These are phyloP conservation scores for Emericellopsis cladophorae DNA, from an alignment of 2,329 filamentous ascomycete species.

Conservation along the genomic window DNA sequence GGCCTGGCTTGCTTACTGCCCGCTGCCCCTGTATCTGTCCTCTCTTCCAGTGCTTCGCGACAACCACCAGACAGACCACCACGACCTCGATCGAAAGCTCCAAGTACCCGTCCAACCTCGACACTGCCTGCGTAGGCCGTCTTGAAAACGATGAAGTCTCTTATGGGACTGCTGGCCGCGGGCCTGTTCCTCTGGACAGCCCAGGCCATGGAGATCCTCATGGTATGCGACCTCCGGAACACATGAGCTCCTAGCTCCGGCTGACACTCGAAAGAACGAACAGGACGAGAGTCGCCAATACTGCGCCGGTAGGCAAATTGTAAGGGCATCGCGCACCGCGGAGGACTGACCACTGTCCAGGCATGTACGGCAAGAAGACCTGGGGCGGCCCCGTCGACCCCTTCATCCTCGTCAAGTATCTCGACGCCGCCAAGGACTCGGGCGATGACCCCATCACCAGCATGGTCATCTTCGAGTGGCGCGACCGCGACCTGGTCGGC, in stretches of 20 bases:
- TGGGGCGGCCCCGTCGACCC: constrained; percentile 86
- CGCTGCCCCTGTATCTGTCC: no score
- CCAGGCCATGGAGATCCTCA: constrained; percentile 42
- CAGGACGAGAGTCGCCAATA: constrained; percentile 65
- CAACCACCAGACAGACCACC: neutral
- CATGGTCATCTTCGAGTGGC: constrained; percentile 89
- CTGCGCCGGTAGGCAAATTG: constrained; percentile 47
- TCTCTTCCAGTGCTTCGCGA: no score
- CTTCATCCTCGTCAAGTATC: constrained; percentile 76
- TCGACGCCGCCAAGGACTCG: constrained; percentile 43
- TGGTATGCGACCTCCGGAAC: constrained; percentile 28
- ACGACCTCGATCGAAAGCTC: neutral
- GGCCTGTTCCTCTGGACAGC: constrained; percentile 40
- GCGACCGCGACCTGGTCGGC: constrained; percentile 69
- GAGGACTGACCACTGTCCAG: constrained; percentile 25
- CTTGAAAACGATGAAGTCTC: constrained; percentile 34
- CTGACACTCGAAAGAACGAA: constrained; percentile 45
- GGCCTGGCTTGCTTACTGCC: no score
- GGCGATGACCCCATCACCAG: constrained; percentile 62
- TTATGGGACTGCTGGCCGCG: constrained; percentile 36
- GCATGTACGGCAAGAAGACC: constrained; percentile 84
- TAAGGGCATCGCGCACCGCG: neutral
- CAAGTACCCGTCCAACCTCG: neutral
- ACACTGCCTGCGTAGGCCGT: no score
- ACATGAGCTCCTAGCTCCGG: no score